Evolutionary conservation across 106 monocot species (phyloP), one percentile per base, ranked within the genome.

Genomic region (Amphibolis antarctica): DNA sequence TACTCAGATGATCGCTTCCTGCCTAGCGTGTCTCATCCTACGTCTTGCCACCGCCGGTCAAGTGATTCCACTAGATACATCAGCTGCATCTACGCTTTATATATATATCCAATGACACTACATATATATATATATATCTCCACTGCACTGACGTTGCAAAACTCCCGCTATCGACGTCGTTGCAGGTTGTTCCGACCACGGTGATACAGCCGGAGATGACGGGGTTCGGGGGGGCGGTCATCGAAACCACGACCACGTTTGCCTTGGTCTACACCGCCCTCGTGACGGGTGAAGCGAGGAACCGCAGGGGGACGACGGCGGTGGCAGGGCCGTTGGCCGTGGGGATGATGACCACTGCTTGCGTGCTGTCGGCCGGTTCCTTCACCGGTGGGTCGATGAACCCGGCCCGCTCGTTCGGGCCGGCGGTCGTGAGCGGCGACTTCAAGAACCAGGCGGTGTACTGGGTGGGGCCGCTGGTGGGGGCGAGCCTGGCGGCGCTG

Each of bases 301-400:
- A n/a, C 46, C 55, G 11, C 44, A 51, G 26, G 42, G 31, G 48
- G n/a, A 19, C 75, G 25, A n/a, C 28, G 22, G 63, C 58, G 44
- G 60, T 20, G 20, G 57, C 61, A 9, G 81, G 81, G 55, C 61
- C 78, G 0, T 20, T 81, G 4, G 78, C 79, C 1, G 52, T 82
- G 1, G 86, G 80, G 20, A 25, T 82, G 28, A 77, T 83, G 74
- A 64, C 63, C 0, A 71, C 77, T 12, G 69, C 75, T 12, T 79
- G 80, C 63, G 80, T 83, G 5, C 51, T 87, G 51, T 76, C 77
- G n/a, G 69, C 73, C 28, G 86, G 86, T 5, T 79, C 82, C 17
- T 75, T 83, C 24, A 87, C 86, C 0, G 86, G 86, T n/a, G 86
- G 66, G 28, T 87, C 86, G 46, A 87, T 87, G 86, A 87, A 87